These are phyloP conservation scores for Fomitopsis schrenkii DNA, from an alignment of 1,284 basidiomycete genomes.

Conservation along the genomic window DNA sequence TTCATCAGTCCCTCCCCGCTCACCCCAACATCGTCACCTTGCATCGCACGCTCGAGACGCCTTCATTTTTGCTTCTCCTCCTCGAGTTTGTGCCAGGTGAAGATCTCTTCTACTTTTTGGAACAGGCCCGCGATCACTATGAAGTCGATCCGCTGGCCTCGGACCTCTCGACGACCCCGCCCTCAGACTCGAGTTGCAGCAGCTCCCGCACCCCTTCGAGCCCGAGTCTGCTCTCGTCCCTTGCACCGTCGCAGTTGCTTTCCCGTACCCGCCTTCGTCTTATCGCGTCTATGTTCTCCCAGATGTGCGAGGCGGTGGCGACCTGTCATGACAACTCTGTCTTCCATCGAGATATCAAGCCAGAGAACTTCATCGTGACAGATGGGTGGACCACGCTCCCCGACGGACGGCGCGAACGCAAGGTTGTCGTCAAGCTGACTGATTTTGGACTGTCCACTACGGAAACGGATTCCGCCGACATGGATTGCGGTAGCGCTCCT, in stretches of 20 bases:
- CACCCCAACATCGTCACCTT: constrained; percentile 97
- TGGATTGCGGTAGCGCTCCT: constrained; percentile 97
- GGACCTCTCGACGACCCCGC: constrained; percentile 28
- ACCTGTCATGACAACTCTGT: constrained; percentile 93
- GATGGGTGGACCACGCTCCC: constrained; percentile 61
- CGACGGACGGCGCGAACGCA: constrained; percentile 61
- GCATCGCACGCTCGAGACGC: constrained; percentile 83
- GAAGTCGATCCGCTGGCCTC: constrained; percentile 48
- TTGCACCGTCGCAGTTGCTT: constrained; percentile 80
- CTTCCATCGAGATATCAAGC: constrained; percentile 97
- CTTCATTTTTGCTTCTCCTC: constrained; percentile 75
- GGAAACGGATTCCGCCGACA: constrained; percentile 86
- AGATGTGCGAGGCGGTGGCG: constrained; percentile 98
- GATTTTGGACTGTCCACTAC: constrained; percentile 96
- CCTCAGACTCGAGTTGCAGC: constrained; percentile 24
- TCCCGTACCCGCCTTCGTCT: constrained; percentile 85
- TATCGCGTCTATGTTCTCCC: constrained; percentile 92
- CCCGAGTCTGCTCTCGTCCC: constrained; percentile 87
- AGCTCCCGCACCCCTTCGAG: constrained; percentile 81
- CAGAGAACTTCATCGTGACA: constrained; percentile 93
- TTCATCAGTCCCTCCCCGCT: constrained; percentile 89
- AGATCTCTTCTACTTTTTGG: constrained; percentile 96
- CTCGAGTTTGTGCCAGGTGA: constrained; percentile 96
- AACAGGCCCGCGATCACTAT: constrained; percentile 86
- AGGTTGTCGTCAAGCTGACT: constrained; percentile 88